Evolutionary conservation across 192 early-diverging fungal species (phyloP), one percentile per base, ranked within the genome.

Genomic region (Podila epigama): DNA sequence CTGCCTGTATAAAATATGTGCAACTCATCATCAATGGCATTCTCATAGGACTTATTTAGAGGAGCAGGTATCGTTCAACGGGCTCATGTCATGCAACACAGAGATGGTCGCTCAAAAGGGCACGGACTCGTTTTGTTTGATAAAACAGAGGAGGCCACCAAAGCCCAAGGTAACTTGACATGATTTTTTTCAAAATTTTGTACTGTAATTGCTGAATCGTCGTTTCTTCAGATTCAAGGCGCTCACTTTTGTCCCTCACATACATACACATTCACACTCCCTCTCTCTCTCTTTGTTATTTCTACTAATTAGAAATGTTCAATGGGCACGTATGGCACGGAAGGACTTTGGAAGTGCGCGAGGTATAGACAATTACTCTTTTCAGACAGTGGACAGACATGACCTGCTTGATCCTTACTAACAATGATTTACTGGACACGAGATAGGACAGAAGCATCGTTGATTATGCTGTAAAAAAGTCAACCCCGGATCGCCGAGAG

Each of bases 91-190:
- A 80, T 82, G 65, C 69, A 58, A 56, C 71, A 75, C 32, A 60
- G 71, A 10, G 81, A 83, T 48, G 80, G 89, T 32, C 72, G 86
- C 18, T 90, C 89, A 32, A 91, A 89, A 75, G 90, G 90, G 15
- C 89, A 88, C 58, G 89, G 87, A 8, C 89, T 84, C 9, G 85
- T 92, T 18, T 61, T 84, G 18, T 89, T 87, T 78, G 81, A 75
- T 48, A 85, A 86, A 12, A 63, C 82, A 4, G 86, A 85, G 11
- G 90, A 89, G 25, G 89, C 90, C 33, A 68, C 82, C 40, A 88
- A 80, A 58, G 90, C 89, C 34, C 79, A 88, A 53, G 78, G 78
- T 81, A 71, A 66, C 52, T 1, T 40, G n/a, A 22, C n/a, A 48
- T 48, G n/a, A 48, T n/a, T n/a, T n/a, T n/a, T n/a, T n/a, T n/a